Base-by-base conservation (phyloP, 768 basidiomycete genomes). In the Phlegmacium glaucopus region DNA sequence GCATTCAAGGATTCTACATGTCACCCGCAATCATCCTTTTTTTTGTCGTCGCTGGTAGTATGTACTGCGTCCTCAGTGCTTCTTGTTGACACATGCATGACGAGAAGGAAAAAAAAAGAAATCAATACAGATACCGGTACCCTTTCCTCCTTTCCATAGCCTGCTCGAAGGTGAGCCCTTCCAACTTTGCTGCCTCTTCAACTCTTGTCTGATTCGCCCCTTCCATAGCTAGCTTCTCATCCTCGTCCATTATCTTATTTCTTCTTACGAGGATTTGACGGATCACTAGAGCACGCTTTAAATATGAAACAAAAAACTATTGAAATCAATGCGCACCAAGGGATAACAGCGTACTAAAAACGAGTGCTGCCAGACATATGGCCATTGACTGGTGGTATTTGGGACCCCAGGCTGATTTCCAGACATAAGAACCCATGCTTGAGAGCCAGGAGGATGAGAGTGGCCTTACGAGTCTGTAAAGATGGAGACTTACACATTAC, bases 341-440 rank as follows among this genome's bases (percentile, higher is more conserved):
- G 10, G 70, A 61, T 11, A 71, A 52, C 11, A 68, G 36, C 4
- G 62, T 61, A 48, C 65, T 66, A 15, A 70, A 62, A 22, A 62
- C 66, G 7, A 72, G 59, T 8, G 68, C 62, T 27, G 63, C 61
- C 6, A 72, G 58, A 2, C 66, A 59, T 39, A 85, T 80, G 34
- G 69, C 67, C 79, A 85, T 80, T 0, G 80, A 80, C 36, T 69
- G 81, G 40, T 82, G 81, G 54, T 85, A 85, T 50, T 72, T 54
- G 1, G 83, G 83, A 7, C 79, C 70, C 82, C 83, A 85, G n/a
- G 60, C 57, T 3, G 76, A 57, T 54, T 78, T 78, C 83, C 83
- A 85, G 0, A 75, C 72, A 54, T 76, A 84, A 0, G 81, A 82
- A 3, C 79, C 77, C 54, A 80, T 78, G 4, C 82, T 84, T 17